These are phyloP conservation scores for Tardiomyces digboiensis DNA, from an alignment of 1,139 yeast genomes.

Conservation along the genomic window DNA sequence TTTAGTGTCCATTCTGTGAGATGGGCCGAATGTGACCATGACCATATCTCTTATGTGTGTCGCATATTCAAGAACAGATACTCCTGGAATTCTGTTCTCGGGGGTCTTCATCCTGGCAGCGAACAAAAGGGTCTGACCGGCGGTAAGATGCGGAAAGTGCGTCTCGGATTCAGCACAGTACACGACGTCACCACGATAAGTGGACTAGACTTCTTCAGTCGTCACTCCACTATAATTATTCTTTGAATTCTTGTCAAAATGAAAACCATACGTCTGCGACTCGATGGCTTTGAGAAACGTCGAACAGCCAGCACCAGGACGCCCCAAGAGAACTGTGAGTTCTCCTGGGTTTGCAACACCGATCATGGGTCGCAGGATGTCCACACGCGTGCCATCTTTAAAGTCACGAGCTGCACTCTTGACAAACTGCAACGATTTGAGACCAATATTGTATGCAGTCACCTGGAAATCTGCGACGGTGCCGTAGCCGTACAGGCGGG, in stretches of 20 bases:
- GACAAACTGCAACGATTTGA: conserved; percentile 18
- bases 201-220: conserved; percentile 37
- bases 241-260: conserved; percentile 40
- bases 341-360: conserved; percentile 64
- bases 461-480: conserved; percentile 70
- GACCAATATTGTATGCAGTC: conserved; percentile 44
- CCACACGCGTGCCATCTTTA: conserved; percentile 29
- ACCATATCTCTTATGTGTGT: conserved; percentile 52
- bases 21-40: conserved; percentile 66
- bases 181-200: conserved; percentile 60
- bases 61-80: conserved; percentile 50
- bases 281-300: conserved; percentile 66
- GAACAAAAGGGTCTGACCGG: conserved; percentile 57
- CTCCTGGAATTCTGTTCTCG: conserved; percentile 49
- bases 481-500: conserved; percentile 62
- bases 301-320: conserved; percentile 84
- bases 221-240: conserved; percentile 27
- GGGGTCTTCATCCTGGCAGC: conserved; percentile 63
- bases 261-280: conserved; percentile 63
- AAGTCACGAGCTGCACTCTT: conserved; percentile 10
- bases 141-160: conserved; percentile 67
- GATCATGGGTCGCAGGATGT: conserved; percentile 59
- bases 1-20: conserved; percentile 57
- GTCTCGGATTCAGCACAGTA: conserved; percentile 64
- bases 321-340: conserved; percentile 65